Base-by-base conservation (phyloP, 108 stramenopile species). In the Nannochloropsis gaditana region DNA sequence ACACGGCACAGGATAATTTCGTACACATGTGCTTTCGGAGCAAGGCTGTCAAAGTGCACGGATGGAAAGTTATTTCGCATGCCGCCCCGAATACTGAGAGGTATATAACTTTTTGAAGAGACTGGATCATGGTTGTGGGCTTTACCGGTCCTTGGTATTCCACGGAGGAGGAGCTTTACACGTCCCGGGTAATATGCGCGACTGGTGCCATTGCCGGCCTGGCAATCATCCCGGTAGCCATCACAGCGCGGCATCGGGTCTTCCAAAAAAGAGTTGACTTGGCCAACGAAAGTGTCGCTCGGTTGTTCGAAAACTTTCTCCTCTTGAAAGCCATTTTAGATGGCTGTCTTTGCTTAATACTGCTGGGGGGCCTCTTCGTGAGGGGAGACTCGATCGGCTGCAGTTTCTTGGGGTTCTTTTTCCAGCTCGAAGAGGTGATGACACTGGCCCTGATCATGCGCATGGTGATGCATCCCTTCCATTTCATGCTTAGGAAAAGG, bases 201-300 rank as follows among this genome's bases (percentile, higher is more conserved):
- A n/a, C n/a, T 73, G 59, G 59, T n/a, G 59, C 59, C 59, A 3
- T 73, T 15, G 59, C 59, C 4, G 59, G 59, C 59, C 59, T 73
- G 15, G 59, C 59, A 15, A 73, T 73, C 59, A 73, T 73, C 59
- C 59, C 59, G 19, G 59, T 73, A n/a, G 59, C 59, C 59, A 15
- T 73, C n/a, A 73, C 59, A 2, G 4, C 59, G 19, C 59, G 59
- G 15, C 59, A n/a, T n/a, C 59, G 59, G 15, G 59, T 73, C 59
- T 73, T 73, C n/a, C 59, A 73, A 73, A 73, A 73, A n/a, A 15
- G 59, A 15, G n/a, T n/a, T n/a, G 59, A 73, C 59, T n/a, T 73
- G 4, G 59, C 59, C 15, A 73, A 8, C 59, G 59, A 73, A n/a
- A n/a, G n/a, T n/a, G 59, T 73, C 19, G n/a, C n/a, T 15, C n/a